phyloP scores from a whole-genome alignment of 2,329 filamentous ascomycete genomes.

The Aspergillus pseudoterreus region DNA sequence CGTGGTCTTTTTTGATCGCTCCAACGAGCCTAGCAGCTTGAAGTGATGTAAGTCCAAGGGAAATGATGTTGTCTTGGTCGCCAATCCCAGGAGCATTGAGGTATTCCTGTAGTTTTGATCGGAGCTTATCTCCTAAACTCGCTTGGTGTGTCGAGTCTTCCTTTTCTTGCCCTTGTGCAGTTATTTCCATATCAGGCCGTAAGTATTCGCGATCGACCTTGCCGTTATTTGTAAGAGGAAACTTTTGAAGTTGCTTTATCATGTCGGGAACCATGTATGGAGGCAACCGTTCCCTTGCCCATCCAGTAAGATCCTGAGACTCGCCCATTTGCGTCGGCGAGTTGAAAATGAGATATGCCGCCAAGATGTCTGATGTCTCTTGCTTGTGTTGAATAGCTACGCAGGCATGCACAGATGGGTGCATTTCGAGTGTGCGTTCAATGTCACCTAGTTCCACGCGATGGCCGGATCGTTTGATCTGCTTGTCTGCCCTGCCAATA shows the following conservation, averaged over 20 bases:
- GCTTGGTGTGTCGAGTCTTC: background rate
- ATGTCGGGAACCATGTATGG: conserved; percentile 66
- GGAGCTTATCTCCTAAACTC: background rate
- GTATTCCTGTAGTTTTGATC: conserved; percentile 3
- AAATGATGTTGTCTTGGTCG: conserved; percentile 5
- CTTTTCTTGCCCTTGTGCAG: background rate
- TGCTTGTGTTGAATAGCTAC: conserved; percentile 1
- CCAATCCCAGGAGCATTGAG: background rate
- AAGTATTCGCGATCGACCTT: conserved; percentile 50
- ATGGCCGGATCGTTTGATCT: conserved; percentile 88
- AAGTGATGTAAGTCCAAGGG: conserved; percentile 7
- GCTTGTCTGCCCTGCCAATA: conserved; percentile 70
- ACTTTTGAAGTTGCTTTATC: conserved; percentile 61
- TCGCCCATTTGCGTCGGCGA: background rate
- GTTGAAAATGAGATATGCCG: conserved; percentile 5
- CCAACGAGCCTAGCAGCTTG: conserved; percentile 5
- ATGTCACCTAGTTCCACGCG: conserved; percentile 86
- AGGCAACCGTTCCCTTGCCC: conserved; percentile 56
- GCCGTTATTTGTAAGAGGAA: conserved; percentile 68
- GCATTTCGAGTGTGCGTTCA: conserved; percentile 60
- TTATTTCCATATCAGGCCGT: background rate
- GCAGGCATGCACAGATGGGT: background rate
- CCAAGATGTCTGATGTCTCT: background rate
- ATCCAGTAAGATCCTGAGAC: background rate
- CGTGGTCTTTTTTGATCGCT: background rate